These are phyloP conservation scores for Monascus purpureus DNA, from an alignment of 495 filamentous ascomycete genomes.

Conservation along the genomic window DNA sequence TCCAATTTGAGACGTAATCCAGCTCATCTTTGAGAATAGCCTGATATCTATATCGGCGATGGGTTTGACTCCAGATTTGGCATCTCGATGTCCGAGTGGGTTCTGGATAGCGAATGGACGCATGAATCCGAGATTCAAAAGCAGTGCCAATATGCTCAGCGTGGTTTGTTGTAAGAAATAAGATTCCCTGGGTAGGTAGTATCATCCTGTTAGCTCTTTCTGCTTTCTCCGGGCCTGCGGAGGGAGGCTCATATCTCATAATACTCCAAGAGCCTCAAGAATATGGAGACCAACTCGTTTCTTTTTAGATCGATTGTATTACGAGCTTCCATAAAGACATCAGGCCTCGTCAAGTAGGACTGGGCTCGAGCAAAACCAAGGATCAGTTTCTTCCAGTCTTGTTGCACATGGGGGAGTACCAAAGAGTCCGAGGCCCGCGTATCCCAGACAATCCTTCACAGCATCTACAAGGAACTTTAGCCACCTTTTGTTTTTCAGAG, in stretches of 20 bases:
- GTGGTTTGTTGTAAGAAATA: not conserved
- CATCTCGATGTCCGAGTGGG: not conserved
- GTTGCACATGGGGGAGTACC: not conserved
- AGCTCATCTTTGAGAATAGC: not conserved
- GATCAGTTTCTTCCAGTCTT: not conserved
- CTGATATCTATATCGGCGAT: not conserved
- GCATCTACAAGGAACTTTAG: not conserved
- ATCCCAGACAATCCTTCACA: not conserved
- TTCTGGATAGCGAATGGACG: not conserved
- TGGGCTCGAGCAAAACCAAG: not conserved
- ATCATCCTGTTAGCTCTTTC: not conserved
- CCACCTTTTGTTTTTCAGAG: not conserved
- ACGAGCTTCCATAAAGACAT: not conserved
- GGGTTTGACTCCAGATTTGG: not conserved
- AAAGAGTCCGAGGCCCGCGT: not conserved
- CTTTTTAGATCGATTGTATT: not conserved
- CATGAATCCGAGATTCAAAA: not conserved
- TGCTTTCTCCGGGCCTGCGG: not conserved
- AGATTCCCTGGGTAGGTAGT: not conserved
- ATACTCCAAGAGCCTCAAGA: not conserved
- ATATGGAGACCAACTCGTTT: not conserved
- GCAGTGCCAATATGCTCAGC: not conserved
- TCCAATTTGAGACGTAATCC: not conserved
- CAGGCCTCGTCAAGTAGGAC: not conserved
- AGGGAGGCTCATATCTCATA: not conserved